Evolutionary conservation across 176 grass and related monocot genomes (phyloP), one percentile per base, ranked within the genome.

Genomic region (Areca catechu): DNA sequence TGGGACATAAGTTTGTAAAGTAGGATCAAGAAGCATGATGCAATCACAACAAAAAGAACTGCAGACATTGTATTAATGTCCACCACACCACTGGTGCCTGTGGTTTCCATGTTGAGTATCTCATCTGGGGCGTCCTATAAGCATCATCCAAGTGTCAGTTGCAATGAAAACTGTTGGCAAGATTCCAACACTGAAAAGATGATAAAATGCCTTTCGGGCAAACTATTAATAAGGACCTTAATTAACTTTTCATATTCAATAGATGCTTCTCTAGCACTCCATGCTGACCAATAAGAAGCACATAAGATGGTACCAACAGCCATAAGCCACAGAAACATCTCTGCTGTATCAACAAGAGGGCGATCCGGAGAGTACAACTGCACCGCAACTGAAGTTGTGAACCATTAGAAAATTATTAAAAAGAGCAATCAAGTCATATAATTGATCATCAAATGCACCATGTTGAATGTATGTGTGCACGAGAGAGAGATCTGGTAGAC

Each of bases 271-370:
- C 86, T 72, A 69, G 83, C 75, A 67, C 87, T 98, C 79, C 83
- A 98, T 43, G 93, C 87, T 29, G 93, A 91, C 93, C 93, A 98
- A 70, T 98, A 98, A 61, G 93, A 85, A 75, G 87, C 93, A 66
- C 93, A 90, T 57, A 98, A 68, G 71, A 98, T 85, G 20, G 93
- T 98, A 79, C 93, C 93, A 66, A 98, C 81, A 66, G 93, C 93
- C 93, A 98, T 92, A 64, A 98, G 80, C 93, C 93, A 98, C 5
- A 98, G 78, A 82, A 98, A 98, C 10, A 98, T 87, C 75, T 98
- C 93, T 4, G 93, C 93, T 2, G 84, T 88, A 85, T 98, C 93
- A 63, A 92, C 93, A 27, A 77, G 66, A 19, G 93, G 93, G 50
- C 93, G 86, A 64, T 88, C 84, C 67, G 93, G 93, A 62, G 93